These are phyloP conservation scores for Calonectria pteridis DNA, from an alignment of 2,329 filamentous ascomycete genomes.

Conservation along the genomic window DNA sequence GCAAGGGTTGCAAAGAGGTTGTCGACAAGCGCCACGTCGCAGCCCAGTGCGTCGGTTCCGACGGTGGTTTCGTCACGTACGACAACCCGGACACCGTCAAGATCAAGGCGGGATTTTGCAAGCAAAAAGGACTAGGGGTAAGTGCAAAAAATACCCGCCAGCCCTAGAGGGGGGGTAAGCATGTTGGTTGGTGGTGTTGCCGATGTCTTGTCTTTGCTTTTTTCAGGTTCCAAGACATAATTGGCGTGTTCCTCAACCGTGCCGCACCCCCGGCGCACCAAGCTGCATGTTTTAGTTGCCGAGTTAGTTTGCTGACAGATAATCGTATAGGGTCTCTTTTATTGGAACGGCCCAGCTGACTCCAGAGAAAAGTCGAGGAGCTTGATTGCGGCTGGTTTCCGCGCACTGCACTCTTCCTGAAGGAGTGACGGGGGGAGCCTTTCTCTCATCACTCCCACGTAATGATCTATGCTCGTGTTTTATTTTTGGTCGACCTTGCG, in stretches of 20 bases:
- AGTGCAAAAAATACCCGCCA: conserved; percentile 44
- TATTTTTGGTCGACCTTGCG: conserved; percentile 13
- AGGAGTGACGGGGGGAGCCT: conserved; percentile 15
- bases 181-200: conserved; percentile 2
- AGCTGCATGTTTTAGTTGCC: conserved; percentile 19
- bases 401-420: conserved; percentile 62
- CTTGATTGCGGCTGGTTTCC: conserved; percentile 70
- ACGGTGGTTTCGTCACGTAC: conserved; percentile 84
- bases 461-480: conserved; percentile 22
- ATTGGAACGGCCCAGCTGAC: conserved; percentile 84
- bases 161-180: conserved; percentile 18
- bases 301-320: conserved; percentile 35
- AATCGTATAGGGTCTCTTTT: conserved; percentile 75
- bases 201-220: conserved; percentile 30
- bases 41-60: conserved; percentile 78
- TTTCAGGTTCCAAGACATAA: conserved; percentile 26
- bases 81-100: conserved; percentile 83
- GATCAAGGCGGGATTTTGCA: conserved; percentile 81
- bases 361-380: conserved; percentile 68
- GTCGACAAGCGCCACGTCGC: conserved; percentile 77
- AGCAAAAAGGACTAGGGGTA: conserved; percentile 76
- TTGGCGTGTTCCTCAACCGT: conserved; percentile 19
- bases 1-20: conserved; percentile 71
- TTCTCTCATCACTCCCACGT: conserved; percentile 19
- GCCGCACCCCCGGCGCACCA: conserved; percentile 15